Evolutionary conservation across 2,329 filamentous ascomycete genomes (phyloP).

Genomic region (Talaromyces pinophilus): DNA sequence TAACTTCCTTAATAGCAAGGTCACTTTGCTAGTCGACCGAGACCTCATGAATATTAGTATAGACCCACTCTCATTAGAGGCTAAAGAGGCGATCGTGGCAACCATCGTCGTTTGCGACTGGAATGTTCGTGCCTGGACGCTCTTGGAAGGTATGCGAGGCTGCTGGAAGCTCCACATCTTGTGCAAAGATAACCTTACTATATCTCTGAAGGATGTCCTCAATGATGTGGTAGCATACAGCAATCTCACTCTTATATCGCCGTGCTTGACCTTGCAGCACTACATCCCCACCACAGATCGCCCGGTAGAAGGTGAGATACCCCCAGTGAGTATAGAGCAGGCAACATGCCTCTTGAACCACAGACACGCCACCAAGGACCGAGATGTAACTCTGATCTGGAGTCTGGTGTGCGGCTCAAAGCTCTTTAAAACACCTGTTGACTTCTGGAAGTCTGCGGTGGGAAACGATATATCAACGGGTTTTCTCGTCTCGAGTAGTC

Average conservation of each 20-base stretch:
- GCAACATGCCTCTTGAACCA: conserved; percentile 28
- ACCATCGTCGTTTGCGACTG: conserved; percentile 30
- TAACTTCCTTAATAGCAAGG: conserved; percentile 27
- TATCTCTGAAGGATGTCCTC: background rate
- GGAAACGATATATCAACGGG: background rate
- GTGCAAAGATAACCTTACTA: conserved; percentile 23
- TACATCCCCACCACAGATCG: conserved; percentile 14
- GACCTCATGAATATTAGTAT: conserved; percentile 33
- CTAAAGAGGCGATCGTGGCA: conserved; percentile 26
- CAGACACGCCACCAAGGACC: conserved; percentile 28
- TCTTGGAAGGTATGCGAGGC: conserved; percentile 29
- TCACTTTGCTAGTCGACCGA: conserved; percentile 31
- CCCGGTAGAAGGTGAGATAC: conserved; percentile 8
- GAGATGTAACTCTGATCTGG: conserved; percentile 29
- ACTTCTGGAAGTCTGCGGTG: conserved; percentile 18
- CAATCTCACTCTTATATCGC: conserved; percentile 21
- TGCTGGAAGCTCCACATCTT: conserved; percentile 23
- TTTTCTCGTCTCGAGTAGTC: conserved; percentile 19
- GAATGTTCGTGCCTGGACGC: conserved; percentile 33
- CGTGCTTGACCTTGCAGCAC: conserved; percentile 19
- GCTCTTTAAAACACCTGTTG: conserved; percentile 15
- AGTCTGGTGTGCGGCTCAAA: conserved; percentile 25
- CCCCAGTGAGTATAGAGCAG: conserved; percentile 18
- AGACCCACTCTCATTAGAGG: background rate
- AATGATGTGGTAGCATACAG: conserved; percentile 1